Base-by-base conservation (phyloP, 768 basidiomycete genomes). In the Mycena albidolilacea region DNA sequence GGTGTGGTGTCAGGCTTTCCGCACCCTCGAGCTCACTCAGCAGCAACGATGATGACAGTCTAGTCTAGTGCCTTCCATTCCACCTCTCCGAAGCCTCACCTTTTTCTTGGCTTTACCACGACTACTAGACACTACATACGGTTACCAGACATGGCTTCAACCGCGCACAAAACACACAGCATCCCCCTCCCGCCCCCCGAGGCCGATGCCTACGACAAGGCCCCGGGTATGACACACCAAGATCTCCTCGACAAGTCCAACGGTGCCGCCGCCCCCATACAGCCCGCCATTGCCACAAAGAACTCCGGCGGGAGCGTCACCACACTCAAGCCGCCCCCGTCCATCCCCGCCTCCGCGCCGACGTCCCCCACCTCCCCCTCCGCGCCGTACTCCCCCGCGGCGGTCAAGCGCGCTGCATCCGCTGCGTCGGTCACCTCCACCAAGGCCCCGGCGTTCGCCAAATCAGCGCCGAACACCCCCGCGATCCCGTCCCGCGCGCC, bases 181-280 rank as follows among this genome's bases (percentile, higher is more conserved):
- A 68, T 76, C 15, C 75, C 75, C 7, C 65, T 76, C 3, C 75
- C 75, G 7, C 75, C 75, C 8, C 71, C 71, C 17, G 75, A 76
- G 5, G 46, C 71, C 0, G 30, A 64, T n/a, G 48, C 71, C 15
- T 52, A 67, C 69, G 75, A 76, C 0, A 76, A 76, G 50, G 68
- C 72, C 69, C 75, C 75, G 9, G 75, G 75, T 7, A 30, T 23
- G 60, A 76, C 75, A 5, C 64, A 58, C 65, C n/a, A 70, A 46
- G 71, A 72, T 30, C 75, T 76, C 55, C 64, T 70, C 62, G 67
- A 38, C 37, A 35, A 11, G 17, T 23, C 62, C 1, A 30, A n/a
- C 2, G 9, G 14, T 0, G 38, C 38, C 10, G 1, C 57, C 38
- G 37, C 35, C 17, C 3, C 35, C 12, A 58, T 19, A 15, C 2